Conservation (phyloP, 2,329 filamentous ascomycete genomes). For the Cladosporium sp. region DNA sequence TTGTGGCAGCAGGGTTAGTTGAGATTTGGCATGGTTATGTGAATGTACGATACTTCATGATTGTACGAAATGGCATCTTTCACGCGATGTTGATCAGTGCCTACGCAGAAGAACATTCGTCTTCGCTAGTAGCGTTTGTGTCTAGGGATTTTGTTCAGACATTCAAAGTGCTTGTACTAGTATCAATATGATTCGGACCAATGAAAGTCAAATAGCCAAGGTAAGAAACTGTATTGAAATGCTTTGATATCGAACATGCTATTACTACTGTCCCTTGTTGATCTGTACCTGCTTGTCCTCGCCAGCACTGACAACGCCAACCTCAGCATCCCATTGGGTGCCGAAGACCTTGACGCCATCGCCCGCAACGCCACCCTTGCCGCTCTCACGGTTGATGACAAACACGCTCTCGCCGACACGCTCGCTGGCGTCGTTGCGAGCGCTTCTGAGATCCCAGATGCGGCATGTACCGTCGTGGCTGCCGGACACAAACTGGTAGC, state of each 20-base stretch:
- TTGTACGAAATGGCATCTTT: neutral
- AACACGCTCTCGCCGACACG: constrained; percentile 69
- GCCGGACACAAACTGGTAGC: constrained; percentile 77
- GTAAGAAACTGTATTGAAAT: neutral
- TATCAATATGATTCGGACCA: neutral
- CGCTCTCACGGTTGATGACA: constrained; percentile 69
- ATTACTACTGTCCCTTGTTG: constrained; percentile 58
- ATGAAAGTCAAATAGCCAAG: neutral
- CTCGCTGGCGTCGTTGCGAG: constrained; percentile 49
- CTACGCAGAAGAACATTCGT: neutral
- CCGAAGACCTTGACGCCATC: constrained; percentile 89
- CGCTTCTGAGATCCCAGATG: constrained; percentile 87
- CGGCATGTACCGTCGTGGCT: constrained; percentile 89
- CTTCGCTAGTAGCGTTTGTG: neutral
- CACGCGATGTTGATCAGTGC: neutral
- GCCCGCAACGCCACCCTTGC: constrained; percentile 48
- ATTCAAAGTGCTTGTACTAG: neutral
- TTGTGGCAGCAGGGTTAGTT: constrained; percentile 47
- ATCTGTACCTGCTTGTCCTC: constrained; percentile 96
- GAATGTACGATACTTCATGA: neutral
- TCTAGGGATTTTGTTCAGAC: neutral
- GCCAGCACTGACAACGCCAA: constrained; percentile 87
- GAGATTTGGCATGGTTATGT: no score
- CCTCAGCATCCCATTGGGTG: constrained; percentile 79
- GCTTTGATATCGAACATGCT: neutral